Percentiles rank a stretch among this genome's conserved stretches.
phyloP scores from a whole-genome alignment of 495 filamentous ascomycete genomes.

The Tuber calosporum region DNA sequence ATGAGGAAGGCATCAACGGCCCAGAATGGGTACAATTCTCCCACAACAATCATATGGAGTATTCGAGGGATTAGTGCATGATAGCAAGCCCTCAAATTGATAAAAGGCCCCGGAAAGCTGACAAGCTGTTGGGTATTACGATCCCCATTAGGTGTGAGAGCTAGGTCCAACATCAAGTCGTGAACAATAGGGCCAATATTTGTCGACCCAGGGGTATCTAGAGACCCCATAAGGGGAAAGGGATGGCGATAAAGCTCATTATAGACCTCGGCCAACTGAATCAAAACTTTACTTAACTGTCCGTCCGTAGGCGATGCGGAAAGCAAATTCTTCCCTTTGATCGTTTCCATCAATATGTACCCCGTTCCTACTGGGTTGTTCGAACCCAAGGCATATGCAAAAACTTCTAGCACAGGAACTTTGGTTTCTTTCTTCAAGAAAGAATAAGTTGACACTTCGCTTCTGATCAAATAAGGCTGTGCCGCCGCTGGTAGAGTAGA shows the following conservation, averaged over 20 bases:
- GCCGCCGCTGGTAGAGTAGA: slow-evolving; percentile 16
- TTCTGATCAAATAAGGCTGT: slow-evolving; percentile 35
- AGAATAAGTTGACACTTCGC: slow-evolving; percentile 45
- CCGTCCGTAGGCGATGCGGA: slow-evolving; percentile 35
- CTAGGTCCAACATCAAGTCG: not conserved
- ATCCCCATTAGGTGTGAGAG: not conserved
- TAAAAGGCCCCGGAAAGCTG: not conserved
- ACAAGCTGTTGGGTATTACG: not conserved
- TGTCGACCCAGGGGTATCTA: slow-evolving; percentile 5
- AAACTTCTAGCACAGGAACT: slow-evolving; percentile 40
- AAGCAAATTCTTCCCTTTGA: slow-evolving; percentile 41
- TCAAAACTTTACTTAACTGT: slow-evolving; percentile 43
- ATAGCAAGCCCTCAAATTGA: not conserved
- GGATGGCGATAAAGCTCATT: slow-evolving; percentile 39
- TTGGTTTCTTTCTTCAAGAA: slow-evolving; percentile 43
- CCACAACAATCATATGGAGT: not conserved
- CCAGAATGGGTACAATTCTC: slow-evolving; percentile 1
- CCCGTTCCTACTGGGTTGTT: slow-evolving; percentile 42
- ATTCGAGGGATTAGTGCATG: not conserved
- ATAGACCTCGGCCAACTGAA: slow-evolving; percentile 46
- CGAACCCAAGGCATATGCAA: slow-evolving; percentile 35
- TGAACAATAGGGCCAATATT: not conserved
- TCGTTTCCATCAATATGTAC: slow-evolving; percentile 46
- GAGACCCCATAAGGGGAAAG: not conserved
- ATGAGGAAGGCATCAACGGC: slow-evolving; percentile 3